These are phyloP conservation scores for Candida takata DNA, from an alignment of 805 yeast genomes.

Conservation along the genomic window DNA sequence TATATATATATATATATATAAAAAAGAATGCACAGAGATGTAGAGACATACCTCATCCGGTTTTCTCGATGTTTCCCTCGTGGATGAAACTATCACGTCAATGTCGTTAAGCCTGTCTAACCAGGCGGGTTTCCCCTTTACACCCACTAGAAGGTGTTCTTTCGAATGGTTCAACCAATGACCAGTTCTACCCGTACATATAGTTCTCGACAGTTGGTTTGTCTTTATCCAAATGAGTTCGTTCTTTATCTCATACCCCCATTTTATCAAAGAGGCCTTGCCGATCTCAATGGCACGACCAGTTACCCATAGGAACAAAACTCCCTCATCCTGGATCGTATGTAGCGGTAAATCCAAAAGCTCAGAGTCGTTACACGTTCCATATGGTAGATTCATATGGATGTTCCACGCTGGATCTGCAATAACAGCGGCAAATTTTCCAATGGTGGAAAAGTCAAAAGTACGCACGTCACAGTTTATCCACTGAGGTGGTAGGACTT, in stretches of 20 bases:
- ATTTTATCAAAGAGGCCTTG: constrained; percentile 59
- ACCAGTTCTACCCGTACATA: constrained; percentile 93
- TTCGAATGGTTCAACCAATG: constrained; percentile 96
- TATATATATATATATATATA: not conserved
- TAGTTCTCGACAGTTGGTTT: constrained; percentile 80
- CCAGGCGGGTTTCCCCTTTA: constrained; percentile 79
- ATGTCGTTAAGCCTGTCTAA: constrained; percentile 57
- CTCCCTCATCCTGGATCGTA: constrained; percentile 74
- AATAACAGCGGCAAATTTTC: constrained; percentile 75
- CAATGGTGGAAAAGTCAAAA: constrained; percentile 63
- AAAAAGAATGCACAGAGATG: not conserved
- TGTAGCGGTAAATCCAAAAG: constrained; percentile 58
- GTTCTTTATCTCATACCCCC: constrained; percentile 79
- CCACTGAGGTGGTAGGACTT: constrained; percentile 64
- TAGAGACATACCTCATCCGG: constrained; percentile 71
- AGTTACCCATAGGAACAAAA: constrained; percentile 87
- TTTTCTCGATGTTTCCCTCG: constrained; percentile 84
- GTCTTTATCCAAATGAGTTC: constrained; percentile 89
- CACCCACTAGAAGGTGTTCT: constrained; percentile 81
- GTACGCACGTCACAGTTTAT: constrained; percentile 75
- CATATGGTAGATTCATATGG: constrained; percentile 79
- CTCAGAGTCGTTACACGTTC: constrained; percentile 73
- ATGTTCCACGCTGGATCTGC: constrained; percentile 96
- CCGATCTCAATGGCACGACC: constrained; percentile 91
- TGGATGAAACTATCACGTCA: constrained; percentile 72